Evolutionary conservation across 169 alveolate genomes (phyloP).

Genomic region (Babesia divergens): DNA sequence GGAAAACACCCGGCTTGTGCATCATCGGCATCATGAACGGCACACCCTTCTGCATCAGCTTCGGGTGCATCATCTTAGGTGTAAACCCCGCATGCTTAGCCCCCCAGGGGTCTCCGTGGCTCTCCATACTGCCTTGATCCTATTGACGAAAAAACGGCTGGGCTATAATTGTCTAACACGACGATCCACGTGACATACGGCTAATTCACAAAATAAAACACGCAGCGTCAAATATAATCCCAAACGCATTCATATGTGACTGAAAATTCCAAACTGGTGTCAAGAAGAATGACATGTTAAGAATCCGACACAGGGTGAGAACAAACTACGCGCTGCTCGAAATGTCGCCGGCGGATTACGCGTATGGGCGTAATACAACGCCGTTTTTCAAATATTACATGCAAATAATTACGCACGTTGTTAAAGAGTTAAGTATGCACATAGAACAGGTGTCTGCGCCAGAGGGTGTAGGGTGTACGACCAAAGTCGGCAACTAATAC

Average conservation of each 20-base stretch:
- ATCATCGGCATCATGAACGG: conserved; percentile 28
- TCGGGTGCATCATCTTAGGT: conserved; percentile 2
- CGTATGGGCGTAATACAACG: neutral
- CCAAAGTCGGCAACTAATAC: neutral
- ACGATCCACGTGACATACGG: no score
- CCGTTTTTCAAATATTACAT: neutral
- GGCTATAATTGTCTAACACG: no score
- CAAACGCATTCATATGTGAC: neutral
- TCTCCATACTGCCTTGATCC: neutral
- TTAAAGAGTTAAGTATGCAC: no score
- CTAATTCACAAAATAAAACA: no score
- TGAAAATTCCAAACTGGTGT: neutral
- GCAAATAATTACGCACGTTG: no score
- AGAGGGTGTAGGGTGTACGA: neutral
- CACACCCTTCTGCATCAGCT: conserved; percentile 25
- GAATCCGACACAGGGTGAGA: neutral
- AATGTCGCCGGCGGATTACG: neutral
- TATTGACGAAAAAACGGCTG: no score
- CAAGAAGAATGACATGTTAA: neutral
- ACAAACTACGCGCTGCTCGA: neutral
- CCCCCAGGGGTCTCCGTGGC: conserved; percentile 24
- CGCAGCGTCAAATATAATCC: no score
- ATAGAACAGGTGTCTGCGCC: neutral
- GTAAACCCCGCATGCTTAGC: conserved; percentile 1
- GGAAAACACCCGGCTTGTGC: conserved; percentile 5